Percentiles rank a stretch among this genome's conserved stretches.
Evolutionary conservation across 345 rosid genomes (phyloP).

Genomic region (Eucalyptus tenuipes): DNA sequence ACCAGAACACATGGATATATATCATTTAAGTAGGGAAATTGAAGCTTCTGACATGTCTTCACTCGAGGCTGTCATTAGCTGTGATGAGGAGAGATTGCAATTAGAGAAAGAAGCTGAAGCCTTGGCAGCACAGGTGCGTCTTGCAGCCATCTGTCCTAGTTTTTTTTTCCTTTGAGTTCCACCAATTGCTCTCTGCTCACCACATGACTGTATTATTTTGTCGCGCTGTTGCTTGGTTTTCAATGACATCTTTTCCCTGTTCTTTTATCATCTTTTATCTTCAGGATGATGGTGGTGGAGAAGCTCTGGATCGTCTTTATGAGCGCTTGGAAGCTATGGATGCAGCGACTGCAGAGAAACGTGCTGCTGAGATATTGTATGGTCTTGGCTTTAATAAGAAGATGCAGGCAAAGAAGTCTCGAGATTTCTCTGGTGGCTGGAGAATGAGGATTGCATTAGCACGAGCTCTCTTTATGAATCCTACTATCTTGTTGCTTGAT

Average conservation of each 20-base stretch:
- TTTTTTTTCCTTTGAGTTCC: not conserved
- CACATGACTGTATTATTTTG: not conserved
- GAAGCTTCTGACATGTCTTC: constrained; percentile 97
- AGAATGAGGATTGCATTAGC: constrained; percentile 99
- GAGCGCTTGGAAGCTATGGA: constrained; percentile 91
- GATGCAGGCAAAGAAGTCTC: constrained; percentile 90
- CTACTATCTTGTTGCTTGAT: constrained; percentile 89
- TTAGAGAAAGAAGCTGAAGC: constrained; percentile 87
- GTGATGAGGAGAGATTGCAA: constrained; percentile 90
- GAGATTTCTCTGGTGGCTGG: constrained; percentile 99
- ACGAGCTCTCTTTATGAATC: constrained; percentile 88
- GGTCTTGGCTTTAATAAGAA: constrained; percentile 92
- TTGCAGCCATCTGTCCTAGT: not conserved
- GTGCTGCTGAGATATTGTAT: constrained; percentile 91
- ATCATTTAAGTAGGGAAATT: constrained; percentile 78
- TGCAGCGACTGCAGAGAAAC: constrained; percentile 96
- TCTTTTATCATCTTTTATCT: not conserved
- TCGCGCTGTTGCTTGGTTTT: not conserved
- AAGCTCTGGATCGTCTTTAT: constrained; percentile 76
- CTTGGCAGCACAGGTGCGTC: constrained; percentile 51
- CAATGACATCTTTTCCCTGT: not conserved
- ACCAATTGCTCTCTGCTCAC: not conserved
- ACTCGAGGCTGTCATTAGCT: constrained; percentile 74
- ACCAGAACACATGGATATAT: constrained; percentile 95
- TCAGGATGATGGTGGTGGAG: constrained; percentile 98